Conservation (phyloP, 805 yeast species). For the Saccharomycopsis sp. region DNA sequence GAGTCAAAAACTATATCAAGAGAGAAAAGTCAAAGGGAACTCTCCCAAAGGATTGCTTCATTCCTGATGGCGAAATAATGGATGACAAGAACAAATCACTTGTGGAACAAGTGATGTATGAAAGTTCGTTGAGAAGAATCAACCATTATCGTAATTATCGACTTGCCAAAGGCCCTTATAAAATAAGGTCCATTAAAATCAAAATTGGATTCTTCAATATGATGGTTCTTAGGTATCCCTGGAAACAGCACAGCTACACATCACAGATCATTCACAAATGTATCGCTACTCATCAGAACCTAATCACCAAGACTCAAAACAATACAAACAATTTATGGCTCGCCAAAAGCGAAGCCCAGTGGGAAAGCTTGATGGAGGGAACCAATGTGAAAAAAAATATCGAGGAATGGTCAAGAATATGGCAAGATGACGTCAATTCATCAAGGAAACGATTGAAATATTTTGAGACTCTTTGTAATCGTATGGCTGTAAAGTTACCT, state of each 20-base stretch:
- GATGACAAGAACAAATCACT: not conserved
- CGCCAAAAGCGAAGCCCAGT: conserved; percentile 7
- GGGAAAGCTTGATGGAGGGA: conserved; percentile 9
- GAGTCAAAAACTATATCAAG: not conserved
- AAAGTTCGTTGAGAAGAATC: not conserved
- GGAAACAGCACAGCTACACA: not conserved
- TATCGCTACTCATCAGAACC: not conserved
- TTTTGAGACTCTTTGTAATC: not conserved
- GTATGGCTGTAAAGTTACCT: not conserved
- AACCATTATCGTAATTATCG: not conserved
- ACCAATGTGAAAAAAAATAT: not conserved
- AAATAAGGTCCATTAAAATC: conserved; percentile 1
- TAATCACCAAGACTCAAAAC: not conserved
- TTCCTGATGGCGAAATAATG: not conserved
- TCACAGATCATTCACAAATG: not conserved
- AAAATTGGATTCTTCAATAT: not conserved
- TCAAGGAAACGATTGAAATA: not conserved
- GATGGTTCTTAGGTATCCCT: conserved; percentile 4
- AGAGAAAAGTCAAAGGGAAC: not conserved
- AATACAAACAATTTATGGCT: conserved; percentile 1
- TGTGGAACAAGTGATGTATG: not conserved
- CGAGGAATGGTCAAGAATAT: not conserved
- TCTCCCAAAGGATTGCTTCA: not conserved
- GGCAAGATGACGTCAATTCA: not conserved
- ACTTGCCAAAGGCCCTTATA: conserved; percentile 8